Conservation (phyloP, 129 eudicot species). For the Rutidosis leptorrhynchoides region DNA sequence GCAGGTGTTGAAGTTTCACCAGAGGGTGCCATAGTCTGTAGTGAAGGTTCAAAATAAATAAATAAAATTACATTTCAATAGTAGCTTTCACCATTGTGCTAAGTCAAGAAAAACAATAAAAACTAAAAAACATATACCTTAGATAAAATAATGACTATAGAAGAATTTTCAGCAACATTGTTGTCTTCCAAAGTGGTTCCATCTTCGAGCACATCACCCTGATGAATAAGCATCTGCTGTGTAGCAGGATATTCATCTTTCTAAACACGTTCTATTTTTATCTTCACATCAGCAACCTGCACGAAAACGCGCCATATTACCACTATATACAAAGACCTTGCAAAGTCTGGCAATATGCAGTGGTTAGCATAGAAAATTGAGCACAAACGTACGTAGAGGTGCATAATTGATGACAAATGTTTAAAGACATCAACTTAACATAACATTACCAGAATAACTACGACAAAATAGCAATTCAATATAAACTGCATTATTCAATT, state of each 20-base stretch:
- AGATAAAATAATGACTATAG: slow-evolving; percentile 70
- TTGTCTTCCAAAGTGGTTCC: slow-evolving; percentile 76
- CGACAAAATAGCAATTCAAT: background rate
- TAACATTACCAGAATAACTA: background rate
- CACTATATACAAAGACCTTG: background rate
- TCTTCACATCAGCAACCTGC: slow-evolving; percentile 87
- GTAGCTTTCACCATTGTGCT: background rate
- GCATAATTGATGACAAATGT: background rate
- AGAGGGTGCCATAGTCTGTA: slow-evolving; percentile 58
- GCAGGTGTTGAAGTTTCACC: slow-evolving; percentile 68
- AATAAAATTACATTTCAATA: slow-evolving; percentile 1
- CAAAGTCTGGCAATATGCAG: too few relatives aligned
- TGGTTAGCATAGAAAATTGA: too few relatives aligned
- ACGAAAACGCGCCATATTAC: slow-evolving; percentile 2
- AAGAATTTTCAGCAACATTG: slow-evolving; percentile 73
- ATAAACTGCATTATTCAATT: background rate
- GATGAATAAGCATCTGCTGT: slow-evolving; percentile 76
- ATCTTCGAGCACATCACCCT: slow-evolving; percentile 89
- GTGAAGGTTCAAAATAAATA: background rate
- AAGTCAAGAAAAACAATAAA: background rate
- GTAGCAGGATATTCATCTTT: slow-evolving; percentile 83
- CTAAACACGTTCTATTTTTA: slow-evolving; percentile 63
- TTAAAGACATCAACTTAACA: background rate
- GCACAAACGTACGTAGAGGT: background rate
- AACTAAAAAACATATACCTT: slow-evolving; percentile 49